Conservation (phyloP, 306 rosid species). For the Phaseolus lunatus region DNA sequence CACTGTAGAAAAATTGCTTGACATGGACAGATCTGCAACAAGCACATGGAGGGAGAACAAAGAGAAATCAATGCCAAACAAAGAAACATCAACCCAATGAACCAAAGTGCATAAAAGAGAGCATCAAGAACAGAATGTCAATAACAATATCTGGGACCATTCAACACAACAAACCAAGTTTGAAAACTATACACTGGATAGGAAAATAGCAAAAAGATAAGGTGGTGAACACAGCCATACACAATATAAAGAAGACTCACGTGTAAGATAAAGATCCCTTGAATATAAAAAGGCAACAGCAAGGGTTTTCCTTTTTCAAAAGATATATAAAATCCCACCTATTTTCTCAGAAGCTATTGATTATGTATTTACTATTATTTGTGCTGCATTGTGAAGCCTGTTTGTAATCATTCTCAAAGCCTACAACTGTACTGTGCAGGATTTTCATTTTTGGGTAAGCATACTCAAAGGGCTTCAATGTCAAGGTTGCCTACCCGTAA, state of each 20-base stretch:
- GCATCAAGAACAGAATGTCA: conserved; percentile 19
- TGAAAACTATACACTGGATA: conserved; percentile 32
- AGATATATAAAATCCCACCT: conserved; percentile 10
- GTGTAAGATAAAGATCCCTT: conserved; percentile 11
- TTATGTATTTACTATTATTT: conserved; percentile 3
- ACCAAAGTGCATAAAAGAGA: conserved; percentile 33
- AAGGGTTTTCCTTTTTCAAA: conserved; percentile 11
- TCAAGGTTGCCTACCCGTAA: conserved; percentile 14
- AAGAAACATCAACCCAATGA: conserved; percentile 16
- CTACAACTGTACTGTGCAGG: not conserved
- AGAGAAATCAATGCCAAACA: conserved; percentile 52
- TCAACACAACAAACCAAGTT: conserved; percentile 30
- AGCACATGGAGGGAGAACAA: conserved; percentile 46
- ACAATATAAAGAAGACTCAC: not conserved
- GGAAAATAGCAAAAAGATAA: conserved; percentile 29
- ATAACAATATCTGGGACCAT: conserved; percentile 32
- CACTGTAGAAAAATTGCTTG: conserved; percentile 73
- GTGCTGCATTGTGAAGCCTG: not conserved
- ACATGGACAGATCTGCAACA: conserved; percentile 72
- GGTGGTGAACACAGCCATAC: conserved; percentile 31
- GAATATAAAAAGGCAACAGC: conserved; percentile 19
- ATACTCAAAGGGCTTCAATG: conserved; percentile 25
- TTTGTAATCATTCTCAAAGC: conserved; percentile 12
- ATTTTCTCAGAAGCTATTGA: conserved; percentile 7
- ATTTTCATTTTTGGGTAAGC: conserved; percentile 30